A percentile compares a stretch with the other conserved stretches of the same genome.
Conservation (phyloP, 148 eudicot species). For the Persicaria tinctoria region DNA sequence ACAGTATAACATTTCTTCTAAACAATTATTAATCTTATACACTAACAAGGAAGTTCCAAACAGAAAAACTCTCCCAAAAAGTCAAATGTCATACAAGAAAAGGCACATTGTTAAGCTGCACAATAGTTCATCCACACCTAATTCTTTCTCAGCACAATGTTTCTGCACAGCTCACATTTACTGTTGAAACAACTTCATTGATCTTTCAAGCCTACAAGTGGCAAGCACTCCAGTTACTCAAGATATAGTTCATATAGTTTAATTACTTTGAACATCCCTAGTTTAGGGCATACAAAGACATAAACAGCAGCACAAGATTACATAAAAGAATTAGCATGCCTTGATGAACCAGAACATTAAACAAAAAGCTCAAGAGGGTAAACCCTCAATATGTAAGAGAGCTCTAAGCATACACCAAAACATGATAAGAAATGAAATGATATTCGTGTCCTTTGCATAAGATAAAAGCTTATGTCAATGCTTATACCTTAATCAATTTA, state of each 20-base stretch:
- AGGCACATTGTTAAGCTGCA: background rate
- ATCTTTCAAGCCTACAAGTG: background rate
- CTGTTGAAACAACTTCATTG: background rate
- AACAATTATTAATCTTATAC: background rate
- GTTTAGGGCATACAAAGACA: background rate
- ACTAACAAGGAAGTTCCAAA: background rate
- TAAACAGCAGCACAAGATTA: background rate
- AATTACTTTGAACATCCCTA: background rate
- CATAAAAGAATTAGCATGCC: background rate
- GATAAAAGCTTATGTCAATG: background rate
- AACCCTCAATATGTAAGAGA: background rate
- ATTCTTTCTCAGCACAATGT: background rate
- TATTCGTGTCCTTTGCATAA: background rate
- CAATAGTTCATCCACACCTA: background rate
- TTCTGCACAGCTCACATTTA: background rate
- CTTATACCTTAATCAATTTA: background rate
- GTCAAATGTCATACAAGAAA: conserved; percentile 1
- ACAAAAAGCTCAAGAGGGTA: background rate
- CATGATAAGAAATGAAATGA: background rate
- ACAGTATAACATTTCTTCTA: background rate
- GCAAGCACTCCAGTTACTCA: background rate
- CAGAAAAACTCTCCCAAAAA: background rate
- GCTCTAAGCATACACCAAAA: background rate
- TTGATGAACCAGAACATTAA: background rate
- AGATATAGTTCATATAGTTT: background rate